These are phyloP conservation scores for Sphagnum magellanicum DNA, from an alignment of 228 moss, liverwort and hornwort genomes.

Conservation along the genomic window DNA sequence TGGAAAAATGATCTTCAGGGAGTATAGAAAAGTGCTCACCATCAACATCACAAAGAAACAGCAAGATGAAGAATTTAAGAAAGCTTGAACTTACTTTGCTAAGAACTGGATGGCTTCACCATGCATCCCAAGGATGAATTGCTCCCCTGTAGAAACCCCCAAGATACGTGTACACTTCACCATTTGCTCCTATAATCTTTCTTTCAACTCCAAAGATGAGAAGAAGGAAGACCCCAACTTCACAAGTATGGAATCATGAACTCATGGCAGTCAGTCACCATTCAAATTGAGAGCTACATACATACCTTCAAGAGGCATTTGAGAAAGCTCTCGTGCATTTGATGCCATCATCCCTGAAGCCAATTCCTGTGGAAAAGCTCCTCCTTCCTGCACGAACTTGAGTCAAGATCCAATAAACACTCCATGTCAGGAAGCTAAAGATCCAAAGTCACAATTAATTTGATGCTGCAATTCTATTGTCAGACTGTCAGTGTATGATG, in stretches of 20 bases:
- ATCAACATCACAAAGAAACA: no score
- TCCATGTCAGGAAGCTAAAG: background rate
- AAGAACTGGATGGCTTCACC: conserved; percentile 27
- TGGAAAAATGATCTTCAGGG: no score
- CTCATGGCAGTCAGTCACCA: background rate
- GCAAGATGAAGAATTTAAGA: no score
- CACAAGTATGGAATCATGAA: background rate
- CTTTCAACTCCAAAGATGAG: no score
- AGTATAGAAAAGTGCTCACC: no score
- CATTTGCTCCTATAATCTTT: no score
- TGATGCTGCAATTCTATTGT: background rate
- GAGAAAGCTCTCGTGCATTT: conserved; percentile 17
- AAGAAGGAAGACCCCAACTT: background rate
- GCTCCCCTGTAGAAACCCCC: conserved; percentile 18
- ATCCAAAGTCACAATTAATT: background rate
- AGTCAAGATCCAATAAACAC: no score
- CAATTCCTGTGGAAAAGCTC: conserved; percentile 31
- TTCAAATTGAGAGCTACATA: background rate
- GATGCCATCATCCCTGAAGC: conserved; percentile 33
- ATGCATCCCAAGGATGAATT: conserved; percentile 36
- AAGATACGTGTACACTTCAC: background rate
- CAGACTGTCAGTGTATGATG: background rate
- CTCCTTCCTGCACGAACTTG: conserved; percentile 31
- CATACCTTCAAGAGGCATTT: conserved; percentile 24
- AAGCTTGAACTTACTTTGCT: no score